Base-by-base conservation (phyloP, 768 basidiomycete genomes). In the Boletus insuetus region DNA sequence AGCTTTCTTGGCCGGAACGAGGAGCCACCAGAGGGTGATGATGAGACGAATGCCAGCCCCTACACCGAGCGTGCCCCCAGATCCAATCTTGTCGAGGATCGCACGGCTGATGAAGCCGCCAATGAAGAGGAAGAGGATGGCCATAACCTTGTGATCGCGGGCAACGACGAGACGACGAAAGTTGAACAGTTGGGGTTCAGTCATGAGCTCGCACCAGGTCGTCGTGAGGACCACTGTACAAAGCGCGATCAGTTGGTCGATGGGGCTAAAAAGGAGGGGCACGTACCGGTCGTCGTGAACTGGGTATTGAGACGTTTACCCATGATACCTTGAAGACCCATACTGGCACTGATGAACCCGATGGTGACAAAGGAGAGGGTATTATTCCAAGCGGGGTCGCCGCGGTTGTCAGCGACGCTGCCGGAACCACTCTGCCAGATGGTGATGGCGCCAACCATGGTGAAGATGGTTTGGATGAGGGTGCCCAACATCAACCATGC, bases 291-390 rank as follows among this genome's bases (percentile, higher is more conserved):
- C 0, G 86, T 88, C 16, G 86, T 84, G 66, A 88, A 93, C 67
- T 90, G 86, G 10, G 86, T 87, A 63, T 87, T 87, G 58, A 91
- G 67, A 35, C 89, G 75, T 73, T 94, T 94, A 49, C 86, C 91
- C 73, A 89, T 77, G 67, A 94, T 89, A 19, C 92, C 92, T 70
- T 95, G 93, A 34, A 94, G 73, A 8, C 94, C 94, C 63, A 97
- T 69, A 51, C 61, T 61, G 79, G 70, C 87, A 58, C 90, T 92
- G 70, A 93, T 84, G 69, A 91, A 90, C 1, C 81, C 91, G 16
- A 97, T 61, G 11, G 83, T 79, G 13, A 86, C 84, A 64, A 86
- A 91, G 1, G 87, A 82, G 34, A 83, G 62, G 1, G 79, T 68
- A 43, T 84, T 84, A 3, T 75, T 79, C 94, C 93, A 95, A 0